Conservation (phyloP, 2,329 filamentous ascomycete species). For the Chaetomium sp. region DNA sequence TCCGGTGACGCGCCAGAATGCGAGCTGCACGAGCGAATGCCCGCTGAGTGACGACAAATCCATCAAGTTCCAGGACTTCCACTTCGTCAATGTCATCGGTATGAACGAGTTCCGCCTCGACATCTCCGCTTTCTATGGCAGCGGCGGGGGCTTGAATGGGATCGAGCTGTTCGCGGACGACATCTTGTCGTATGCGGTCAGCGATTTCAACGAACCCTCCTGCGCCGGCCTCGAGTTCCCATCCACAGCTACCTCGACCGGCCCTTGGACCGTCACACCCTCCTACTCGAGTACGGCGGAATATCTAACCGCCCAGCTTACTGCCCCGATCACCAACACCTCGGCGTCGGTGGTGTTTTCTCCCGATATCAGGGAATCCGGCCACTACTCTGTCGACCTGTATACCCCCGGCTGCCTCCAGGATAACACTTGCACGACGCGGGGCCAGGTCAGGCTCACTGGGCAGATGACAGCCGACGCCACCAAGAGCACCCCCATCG, state of each 20-base stretch:
- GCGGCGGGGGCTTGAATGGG: conserved; percentile 80
- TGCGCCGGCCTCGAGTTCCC: conserved; percentile 68
- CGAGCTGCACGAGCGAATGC: conserved; percentile 78
- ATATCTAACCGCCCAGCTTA: conserved; percentile 72
- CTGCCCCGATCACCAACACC: conserved; percentile 56
- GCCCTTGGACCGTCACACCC: conserved; percentile 71
- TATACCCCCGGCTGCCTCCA: conserved; percentile 90
- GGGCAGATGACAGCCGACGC: conserved; percentile 63
- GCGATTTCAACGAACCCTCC: conserved; percentile 83
- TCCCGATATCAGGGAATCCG: conserved; percentile 83
- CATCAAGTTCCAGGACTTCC: conserved; percentile 79
- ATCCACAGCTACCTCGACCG: conserved; percentile 69
- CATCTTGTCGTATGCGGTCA: conserved; percentile 81
- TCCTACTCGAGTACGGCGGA: conserved; percentile 71
- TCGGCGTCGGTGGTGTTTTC: conserved; percentile 73
- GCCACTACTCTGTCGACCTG: conserved; percentile 87
- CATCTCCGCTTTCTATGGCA: conserved; percentile 84
- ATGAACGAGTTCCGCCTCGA: conserved; percentile 88
- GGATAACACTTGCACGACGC: conserved; percentile 72
- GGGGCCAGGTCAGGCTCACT: conserved; percentile 82
- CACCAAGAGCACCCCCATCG: conserved; percentile 50
- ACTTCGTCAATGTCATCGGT: conserved; percentile 82
- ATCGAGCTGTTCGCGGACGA: conserved; percentile 86
- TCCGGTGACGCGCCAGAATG: conserved; percentile 65
- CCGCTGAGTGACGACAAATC: conserved; percentile 74